Conservation (phyloP, 2,329 filamentous ascomycete genomes). For the Byssothecium circinans region DNA sequence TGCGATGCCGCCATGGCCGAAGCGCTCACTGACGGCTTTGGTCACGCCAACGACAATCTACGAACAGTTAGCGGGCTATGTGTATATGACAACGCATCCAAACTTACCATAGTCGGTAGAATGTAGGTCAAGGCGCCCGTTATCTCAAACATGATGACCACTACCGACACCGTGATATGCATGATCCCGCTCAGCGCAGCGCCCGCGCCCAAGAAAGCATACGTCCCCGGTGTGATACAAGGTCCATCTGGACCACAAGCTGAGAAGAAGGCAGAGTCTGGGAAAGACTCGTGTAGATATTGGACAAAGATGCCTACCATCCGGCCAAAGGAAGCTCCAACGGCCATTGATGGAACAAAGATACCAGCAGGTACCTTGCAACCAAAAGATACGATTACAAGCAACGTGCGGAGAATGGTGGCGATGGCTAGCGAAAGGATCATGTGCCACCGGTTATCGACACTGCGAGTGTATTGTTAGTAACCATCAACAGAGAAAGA, state of each 20-base stretch:
- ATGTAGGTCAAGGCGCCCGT: conserved; percentile 98
- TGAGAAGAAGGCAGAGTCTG: conserved; percentile 80
- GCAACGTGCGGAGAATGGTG: conserved; percentile 75
- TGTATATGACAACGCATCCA: background rate
- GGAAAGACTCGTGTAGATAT: conserved; percentile 80
- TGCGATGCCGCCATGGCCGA: conserved; percentile 94
- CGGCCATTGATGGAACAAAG: conserved; percentile 97
- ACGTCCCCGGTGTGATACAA: conserved; percentile 96
- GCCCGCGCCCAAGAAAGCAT: conserved; percentile 90
- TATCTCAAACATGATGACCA: conserved; percentile 99
- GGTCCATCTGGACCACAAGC: conserved; percentile 88
- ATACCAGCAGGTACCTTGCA: conserved; percentile 98
- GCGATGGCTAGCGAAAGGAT: conserved; percentile 76
- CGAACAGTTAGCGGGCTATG: background rate
- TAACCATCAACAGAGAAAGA: conserved; percentile 4
- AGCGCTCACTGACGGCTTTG: conserved; percentile 86
- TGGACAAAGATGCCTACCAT: conserved; percentile 95
- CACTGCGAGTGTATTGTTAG: conserved; percentile 36
- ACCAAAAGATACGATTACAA: conserved; percentile 95
- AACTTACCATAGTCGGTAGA: conserved; percentile 80
- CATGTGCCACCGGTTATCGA: conserved; percentile 73
- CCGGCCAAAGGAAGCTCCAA: conserved; percentile 90
- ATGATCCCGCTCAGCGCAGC: conserved; percentile 94
- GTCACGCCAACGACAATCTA: conserved; percentile 93
- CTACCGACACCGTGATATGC: conserved; percentile 95